A percentile compares a stretch with the other conserved stretches of the same genome.
Conservation (phyloP, 2,329 filamentous ascomycete genomes). For the Parafenestella ontariensis region DNA sequence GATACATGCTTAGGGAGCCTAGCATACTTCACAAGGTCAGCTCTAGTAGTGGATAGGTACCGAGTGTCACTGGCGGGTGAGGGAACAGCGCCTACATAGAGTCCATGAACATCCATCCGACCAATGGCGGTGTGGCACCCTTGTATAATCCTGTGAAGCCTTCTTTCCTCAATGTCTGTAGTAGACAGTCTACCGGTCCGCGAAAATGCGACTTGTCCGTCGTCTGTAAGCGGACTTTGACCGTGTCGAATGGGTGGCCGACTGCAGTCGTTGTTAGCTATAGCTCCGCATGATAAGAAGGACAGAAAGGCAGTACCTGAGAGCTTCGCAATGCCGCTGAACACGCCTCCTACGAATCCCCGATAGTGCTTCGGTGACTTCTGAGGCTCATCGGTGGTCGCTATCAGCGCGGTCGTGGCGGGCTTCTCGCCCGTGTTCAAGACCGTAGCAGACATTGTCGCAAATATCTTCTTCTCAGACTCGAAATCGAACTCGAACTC, state of each 20-base stretch:
- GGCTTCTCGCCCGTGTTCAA: slow-evolving; percentile 40
- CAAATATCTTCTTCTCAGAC: slow-evolving; percentile 8
- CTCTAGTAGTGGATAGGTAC: neutral
- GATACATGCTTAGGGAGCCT: slow-evolving; percentile 88
- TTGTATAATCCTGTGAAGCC: slow-evolving; percentile 90
- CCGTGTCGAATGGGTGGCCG: slow-evolving; percentile 85
- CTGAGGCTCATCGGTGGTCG: slow-evolving; percentile 35
- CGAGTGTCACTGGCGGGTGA: neutral
- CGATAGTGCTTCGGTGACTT: slow-evolving; percentile 71
- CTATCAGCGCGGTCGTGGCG: slow-evolving; percentile 32
- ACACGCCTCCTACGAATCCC: slow-evolving; percentile 97
- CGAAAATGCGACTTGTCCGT: slow-evolving; percentile 77
- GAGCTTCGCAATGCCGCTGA: slow-evolving; percentile 91
- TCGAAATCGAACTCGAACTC: slow-evolving; percentile 6
- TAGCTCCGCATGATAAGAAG: neutral
- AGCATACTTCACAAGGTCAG: slow-evolving; percentile 68
- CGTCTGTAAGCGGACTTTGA: slow-evolving; percentile 96
- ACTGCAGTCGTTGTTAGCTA: slow-evolving; percentile 49
- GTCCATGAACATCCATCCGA: slow-evolving; percentile 99
- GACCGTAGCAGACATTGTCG: slow-evolving; percentile 46
- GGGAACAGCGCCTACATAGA: slow-evolving; percentile 57
- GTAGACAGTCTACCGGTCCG: slow-evolving; percentile 84
- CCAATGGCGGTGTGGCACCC: slow-evolving; percentile 86
- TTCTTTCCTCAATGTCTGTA: slow-evolving; percentile 85
- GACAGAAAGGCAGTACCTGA: slow-evolving; percentile 62